These are phyloP conservation scores for Salmacisia buchloeana DNA, from an alignment of 1,284 basidiomycete genomes.

Conservation along the genomic window DNA sequence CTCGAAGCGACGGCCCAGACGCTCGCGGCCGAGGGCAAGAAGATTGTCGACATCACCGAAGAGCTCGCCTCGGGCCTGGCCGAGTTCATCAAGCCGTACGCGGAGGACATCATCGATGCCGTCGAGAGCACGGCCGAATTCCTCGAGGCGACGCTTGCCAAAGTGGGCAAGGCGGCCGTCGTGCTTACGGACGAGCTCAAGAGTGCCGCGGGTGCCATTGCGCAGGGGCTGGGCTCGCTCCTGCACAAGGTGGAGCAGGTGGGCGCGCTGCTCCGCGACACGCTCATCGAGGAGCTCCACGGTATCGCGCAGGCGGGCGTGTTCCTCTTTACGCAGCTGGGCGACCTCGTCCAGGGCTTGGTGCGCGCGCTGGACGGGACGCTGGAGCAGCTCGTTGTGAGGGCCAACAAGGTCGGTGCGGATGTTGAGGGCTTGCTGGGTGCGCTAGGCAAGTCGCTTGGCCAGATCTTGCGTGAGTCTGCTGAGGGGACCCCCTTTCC, in stretches of 20 bases:
- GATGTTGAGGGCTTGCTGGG: background rate
- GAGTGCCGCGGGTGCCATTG: background rate
- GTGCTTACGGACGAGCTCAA: background rate
- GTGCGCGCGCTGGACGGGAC: background rate
- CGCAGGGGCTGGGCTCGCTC: background rate
- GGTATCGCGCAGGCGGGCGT: background rate
- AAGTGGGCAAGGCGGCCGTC: background rate
- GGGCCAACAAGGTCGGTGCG: background rate
- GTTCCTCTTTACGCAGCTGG: background rate
- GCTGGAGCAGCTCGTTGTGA: background rate
- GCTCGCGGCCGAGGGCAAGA: background rate
- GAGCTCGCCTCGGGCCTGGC: background rate
- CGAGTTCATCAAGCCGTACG: background rate
- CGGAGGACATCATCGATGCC: background rate
- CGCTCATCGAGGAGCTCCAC: background rate
- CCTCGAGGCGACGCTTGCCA: background rate
- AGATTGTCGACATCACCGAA: background rate
- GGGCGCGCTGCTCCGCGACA: background rate
- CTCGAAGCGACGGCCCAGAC: background rate
- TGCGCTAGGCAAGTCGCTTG: background rate
- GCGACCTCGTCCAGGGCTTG: background rate
- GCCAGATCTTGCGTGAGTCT: conserved; percentile 6
- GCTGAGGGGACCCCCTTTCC: background rate
- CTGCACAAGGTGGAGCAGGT: background rate
- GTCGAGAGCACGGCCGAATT: background rate